phyloP scores from a whole-genome alignment of 83 land plant species.

The Picea mariana region DNA sequence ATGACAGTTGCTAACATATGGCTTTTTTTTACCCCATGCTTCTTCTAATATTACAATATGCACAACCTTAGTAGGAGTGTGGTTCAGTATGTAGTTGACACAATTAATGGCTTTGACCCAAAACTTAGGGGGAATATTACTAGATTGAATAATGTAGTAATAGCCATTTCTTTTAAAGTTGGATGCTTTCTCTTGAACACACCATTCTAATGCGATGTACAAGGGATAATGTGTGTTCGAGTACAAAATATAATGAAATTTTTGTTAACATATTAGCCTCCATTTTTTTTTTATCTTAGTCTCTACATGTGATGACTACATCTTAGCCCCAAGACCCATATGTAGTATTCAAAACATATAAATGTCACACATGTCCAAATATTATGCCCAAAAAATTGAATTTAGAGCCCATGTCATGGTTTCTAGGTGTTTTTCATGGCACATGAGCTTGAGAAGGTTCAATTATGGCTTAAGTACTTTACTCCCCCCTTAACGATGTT shows the following conservation, averaged over 20 bases:
- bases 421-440: no score
- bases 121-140: neutral
- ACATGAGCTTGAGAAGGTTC: no score
- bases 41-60: neutral
- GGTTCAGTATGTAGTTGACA: neutral
- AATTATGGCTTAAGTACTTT: no score
- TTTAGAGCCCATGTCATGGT: no score
- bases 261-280: neutral
- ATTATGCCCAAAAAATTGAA: no score
- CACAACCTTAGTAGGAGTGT: neutral
- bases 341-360: no score
- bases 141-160: neutral
- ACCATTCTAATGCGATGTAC: neutral
- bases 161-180: neutral
- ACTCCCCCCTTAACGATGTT: no score
- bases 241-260: neutral
- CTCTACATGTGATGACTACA: neutral
- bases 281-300: neutral
- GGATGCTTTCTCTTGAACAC: neutral
- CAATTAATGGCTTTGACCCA: neutral
- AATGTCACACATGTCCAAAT: no score
- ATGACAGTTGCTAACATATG: neutral
- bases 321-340: no score
- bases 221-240: neutral
- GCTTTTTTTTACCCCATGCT: neutral